Evolutionary conservation across 495 filamentous ascomycete genomes (phyloP).

Genomic region (Penicillium bovifimosum): DNA sequence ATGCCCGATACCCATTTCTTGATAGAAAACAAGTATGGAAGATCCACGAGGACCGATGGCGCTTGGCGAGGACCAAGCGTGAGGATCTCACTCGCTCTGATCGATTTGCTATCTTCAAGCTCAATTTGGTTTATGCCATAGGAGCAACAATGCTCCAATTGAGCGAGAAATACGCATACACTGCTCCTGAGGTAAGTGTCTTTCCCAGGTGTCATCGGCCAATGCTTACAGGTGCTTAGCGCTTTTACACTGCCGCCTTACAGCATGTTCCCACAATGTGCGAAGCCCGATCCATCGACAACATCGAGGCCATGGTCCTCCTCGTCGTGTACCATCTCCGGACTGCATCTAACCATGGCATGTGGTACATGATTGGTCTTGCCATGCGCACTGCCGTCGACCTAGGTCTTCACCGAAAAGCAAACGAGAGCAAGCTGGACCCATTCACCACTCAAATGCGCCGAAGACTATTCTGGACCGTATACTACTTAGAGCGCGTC

Average conservation of each 20-base stretch:
- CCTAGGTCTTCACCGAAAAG: slow-evolving; percentile 46
- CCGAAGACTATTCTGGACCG: slow-evolving; percentile 48
- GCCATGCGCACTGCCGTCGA: slow-evolving; percentile 52
- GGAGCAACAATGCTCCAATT: slow-evolving; percentile 45
- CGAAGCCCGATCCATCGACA: slow-evolving; percentile 46
- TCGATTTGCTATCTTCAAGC: slow-evolving; percentile 46
- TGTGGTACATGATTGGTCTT: slow-evolving; percentile 54
- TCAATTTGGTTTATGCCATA: slow-evolving; percentile 50
- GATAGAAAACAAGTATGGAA: slow-evolving; percentile 41
- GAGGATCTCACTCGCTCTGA: slow-evolving; percentile 36
- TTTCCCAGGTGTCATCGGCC: background rate
- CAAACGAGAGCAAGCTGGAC: slow-evolving; percentile 43
- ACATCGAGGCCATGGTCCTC: slow-evolving; percentile 52
- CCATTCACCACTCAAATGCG: slow-evolving; percentile 45
- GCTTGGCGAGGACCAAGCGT: slow-evolving; percentile 35
- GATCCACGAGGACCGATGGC: slow-evolving; percentile 41
- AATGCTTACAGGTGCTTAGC: slow-evolving; percentile 17
- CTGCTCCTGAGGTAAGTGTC: slow-evolving; percentile 36
- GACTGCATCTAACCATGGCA: slow-evolving; percentile 46
- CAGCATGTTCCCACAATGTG: slow-evolving; percentile 48
- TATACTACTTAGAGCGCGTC: slow-evolving; percentile 48
- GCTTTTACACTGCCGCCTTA: slow-evolving; percentile 45
- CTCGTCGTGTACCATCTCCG: slow-evolving; percentile 50
- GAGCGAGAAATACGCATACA: slow-evolving; percentile 43
- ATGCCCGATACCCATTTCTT: slow-evolving; percentile 48